These are phyloP conservation scores for Penicillium turbatum DNA, from an alignment of 495 filamentous ascomycete genomes.

Conservation along the genomic window DNA sequence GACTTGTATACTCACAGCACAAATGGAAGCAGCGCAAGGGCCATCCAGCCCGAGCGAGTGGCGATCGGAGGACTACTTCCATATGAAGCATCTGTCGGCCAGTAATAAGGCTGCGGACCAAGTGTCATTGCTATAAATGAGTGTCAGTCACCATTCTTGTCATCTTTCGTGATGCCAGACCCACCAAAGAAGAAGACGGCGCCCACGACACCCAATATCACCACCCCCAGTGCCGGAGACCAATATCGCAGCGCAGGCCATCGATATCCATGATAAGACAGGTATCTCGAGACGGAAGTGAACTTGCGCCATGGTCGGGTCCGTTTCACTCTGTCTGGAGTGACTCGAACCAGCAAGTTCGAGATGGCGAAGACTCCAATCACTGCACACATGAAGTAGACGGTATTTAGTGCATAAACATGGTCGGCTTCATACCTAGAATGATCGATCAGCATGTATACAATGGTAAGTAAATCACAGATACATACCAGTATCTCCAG, in stretches of 20 bases:
- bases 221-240: slow-evolving; percentile 21
- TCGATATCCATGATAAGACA: slow-evolving; percentile 25
- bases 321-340: slow-evolving; percentile 21
- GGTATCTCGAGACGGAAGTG: slow-evolving; percentile 22
- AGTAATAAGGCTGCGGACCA: slow-evolving; percentile 54
- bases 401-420: slow-evolving; percentile 46
- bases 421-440: slow-evolving; percentile 51
- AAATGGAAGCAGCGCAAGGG: slow-evolving; percentile 48
- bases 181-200: slow-evolving; percentile 30
- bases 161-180: slow-evolving; percentile 16
- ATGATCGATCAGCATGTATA: background rate
- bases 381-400: slow-evolving; percentile 45
- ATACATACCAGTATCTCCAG: slow-evolving; percentile 48
- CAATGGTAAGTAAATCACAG: background rate
- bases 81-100: slow-evolving; percentile 48
- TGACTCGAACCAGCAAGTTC: slow-evolving; percentile 21
- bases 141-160: background rate
- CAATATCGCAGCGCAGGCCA: slow-evolving; percentile 18
- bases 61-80: slow-evolving; percentile 50
- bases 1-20: slow-evolving; percentile 36
- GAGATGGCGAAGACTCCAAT: slow-evolving; percentile 45
- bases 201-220: slow-evolving; percentile 22
- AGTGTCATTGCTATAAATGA: slow-evolving; percentile 41
- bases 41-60: slow-evolving; percentile 51
- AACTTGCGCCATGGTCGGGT: slow-evolving; percentile 21